These are phyloP conservation scores for Reutealis trisperma DNA, from an alignment of 345 rosid genomes.

Conservation along the genomic window DNA sequence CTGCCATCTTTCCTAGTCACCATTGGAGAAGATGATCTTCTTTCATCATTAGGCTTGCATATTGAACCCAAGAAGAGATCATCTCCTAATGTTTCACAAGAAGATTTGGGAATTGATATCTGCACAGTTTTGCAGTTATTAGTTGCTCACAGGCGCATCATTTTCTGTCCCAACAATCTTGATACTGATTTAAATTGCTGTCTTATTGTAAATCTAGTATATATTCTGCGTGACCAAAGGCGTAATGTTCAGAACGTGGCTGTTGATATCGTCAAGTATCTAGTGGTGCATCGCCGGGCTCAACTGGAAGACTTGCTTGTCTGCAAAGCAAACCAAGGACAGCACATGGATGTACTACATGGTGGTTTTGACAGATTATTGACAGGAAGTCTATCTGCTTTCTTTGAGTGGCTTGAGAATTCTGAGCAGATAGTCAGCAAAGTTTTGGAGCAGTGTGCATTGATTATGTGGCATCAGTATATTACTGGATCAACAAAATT, in stretches of 20 bases:
- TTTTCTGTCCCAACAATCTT: conserved; percentile 93
- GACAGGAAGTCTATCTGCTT: conserved; percentile 70
- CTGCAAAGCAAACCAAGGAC: conserved; percentile 88
- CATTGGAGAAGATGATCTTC: conserved; percentile 86
- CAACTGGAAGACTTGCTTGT: conserved; percentile 88
- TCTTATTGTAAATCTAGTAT: conserved; percentile 79
- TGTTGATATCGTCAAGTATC: conserved; percentile 75
- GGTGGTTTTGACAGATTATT: conserved; percentile 94
- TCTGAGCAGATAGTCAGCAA: conserved; percentile 74
- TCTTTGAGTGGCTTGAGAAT: conserved; percentile 86
- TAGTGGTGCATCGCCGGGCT: conserved; percentile 88
- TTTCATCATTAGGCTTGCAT: conserved; percentile 72
- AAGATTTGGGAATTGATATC: conserved; percentile 76
- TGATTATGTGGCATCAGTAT: conserved; percentile 93
- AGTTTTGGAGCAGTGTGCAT: conserved; percentile 95
- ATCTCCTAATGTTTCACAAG: conserved; percentile 47
- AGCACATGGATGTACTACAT: conserved; percentile 72
- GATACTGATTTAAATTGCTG: conserved; percentile 95
- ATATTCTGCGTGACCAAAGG: conserved; percentile 83
- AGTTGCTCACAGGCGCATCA: conserved; percentile 84
- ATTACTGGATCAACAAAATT: conserved; percentile 93
- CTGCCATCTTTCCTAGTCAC: conserved; percentile 83
- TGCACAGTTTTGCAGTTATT: conserved; percentile 82
- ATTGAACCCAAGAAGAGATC: conserved; percentile 66
- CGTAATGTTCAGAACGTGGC: conserved; percentile 80